Conservation (phyloP, 2,329 filamentous ascomycete species). For the Sporothrix variecibatus region DNA sequence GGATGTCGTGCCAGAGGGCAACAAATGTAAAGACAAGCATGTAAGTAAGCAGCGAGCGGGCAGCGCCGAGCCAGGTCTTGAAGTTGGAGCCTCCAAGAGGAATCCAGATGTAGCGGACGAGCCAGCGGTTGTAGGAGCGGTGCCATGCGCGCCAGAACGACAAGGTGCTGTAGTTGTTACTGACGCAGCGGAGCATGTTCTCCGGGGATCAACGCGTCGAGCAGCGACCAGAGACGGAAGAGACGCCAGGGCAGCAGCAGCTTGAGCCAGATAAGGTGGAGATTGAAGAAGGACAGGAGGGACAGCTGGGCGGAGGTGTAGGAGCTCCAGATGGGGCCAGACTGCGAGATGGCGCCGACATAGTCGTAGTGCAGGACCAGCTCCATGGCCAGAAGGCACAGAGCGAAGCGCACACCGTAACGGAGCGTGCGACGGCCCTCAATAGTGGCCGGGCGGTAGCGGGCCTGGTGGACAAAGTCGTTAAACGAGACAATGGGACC, state of each 20-base stretch:
- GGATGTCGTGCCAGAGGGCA: constrained; percentile 96
- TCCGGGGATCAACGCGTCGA: constrained; percentile 95
- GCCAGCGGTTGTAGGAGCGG: constrained; percentile 91
- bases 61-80: constrained; percentile 47
- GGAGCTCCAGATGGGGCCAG: constrained; percentile 73
- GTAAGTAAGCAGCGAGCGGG: constrained; percentile 71
- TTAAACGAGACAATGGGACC: constrained; percentile 97
- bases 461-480: constrained; percentile 87
- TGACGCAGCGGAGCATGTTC: constrained; percentile 97
- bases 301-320: constrained; percentile 87
- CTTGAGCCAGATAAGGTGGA: constrained; percentile 97
- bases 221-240: constrained; percentile 92
- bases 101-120: constrained; percentile 90
- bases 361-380: constrained; percentile 89
- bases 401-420: constrained; percentile 79
- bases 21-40: constrained; percentile 93
- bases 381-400: constrained; percentile 87
- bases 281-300: constrained; percentile 91
- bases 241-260: constrained; percentile 96
- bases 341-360: constrained; percentile 86
- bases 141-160: constrained; percentile 98
- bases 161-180: constrained; percentile 86
- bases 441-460: constrained; percentile 72
- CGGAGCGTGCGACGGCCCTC: constrained; percentile 69
- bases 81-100: constrained; percentile 75